These are phyloP conservation scores for Fusarium fujikuroi DNA, from an alignment of 2,329 filamentous ascomycete species.

Conservation along the genomic window DNA sequence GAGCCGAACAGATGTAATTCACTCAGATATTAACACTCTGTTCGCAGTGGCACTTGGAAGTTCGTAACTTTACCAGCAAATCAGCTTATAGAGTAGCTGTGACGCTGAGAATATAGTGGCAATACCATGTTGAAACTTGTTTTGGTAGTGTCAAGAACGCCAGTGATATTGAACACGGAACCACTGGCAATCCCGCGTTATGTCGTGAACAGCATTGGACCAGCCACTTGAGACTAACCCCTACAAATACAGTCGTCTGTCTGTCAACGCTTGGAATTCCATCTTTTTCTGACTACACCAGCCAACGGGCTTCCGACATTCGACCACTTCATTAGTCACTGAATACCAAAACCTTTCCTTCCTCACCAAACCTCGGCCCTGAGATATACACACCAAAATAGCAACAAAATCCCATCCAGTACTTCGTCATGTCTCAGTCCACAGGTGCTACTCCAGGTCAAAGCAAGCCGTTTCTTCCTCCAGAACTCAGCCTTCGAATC, in stretches of 20 bases:
- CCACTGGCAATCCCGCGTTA: background rate
- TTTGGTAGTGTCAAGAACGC: background rate
- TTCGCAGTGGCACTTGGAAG: background rate
- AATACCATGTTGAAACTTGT: background rate
- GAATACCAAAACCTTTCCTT: background rate
- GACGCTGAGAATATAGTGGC: background rate
- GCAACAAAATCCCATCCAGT: background rate
- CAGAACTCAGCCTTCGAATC: background rate
- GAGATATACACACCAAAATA: too few relatives aligned
- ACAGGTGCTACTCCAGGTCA: background rate
- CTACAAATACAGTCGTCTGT: background rate
- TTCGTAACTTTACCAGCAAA: background rate
- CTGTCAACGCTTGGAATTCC: background rate
- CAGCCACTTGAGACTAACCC: rapidly evolving
- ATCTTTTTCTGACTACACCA: background rate
- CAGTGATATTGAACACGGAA: background rate
- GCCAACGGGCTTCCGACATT: background rate
- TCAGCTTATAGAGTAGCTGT: background rate
- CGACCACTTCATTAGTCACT: background rate
- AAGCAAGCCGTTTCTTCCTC: background rate
- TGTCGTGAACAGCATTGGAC: rapidly evolving
- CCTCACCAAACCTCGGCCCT: background rate
- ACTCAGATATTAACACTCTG: background rate
- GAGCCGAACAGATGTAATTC: too few relatives aligned
- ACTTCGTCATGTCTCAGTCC: background rate